Evolutionary conservation across 371 early-diverging fungal species (phyloP), one percentile per base, ranked within the genome.

Genomic region (Rhizopus stolonifer): DNA sequence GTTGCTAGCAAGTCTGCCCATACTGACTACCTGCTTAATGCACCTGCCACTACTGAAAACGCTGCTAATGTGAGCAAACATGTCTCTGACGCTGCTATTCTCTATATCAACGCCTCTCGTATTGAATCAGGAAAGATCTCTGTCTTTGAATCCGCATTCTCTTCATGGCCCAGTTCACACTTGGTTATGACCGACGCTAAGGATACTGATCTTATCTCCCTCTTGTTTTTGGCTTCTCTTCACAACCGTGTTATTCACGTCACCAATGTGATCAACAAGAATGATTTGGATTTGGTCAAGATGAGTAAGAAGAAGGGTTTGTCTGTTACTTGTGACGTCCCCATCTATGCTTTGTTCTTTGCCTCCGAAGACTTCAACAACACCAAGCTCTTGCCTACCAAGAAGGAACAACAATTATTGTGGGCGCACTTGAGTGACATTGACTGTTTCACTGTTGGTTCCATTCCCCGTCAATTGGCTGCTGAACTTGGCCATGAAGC

Each of bases 401-500:
- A 70, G 53, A 61, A 64, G 4, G 83, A 86, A 24, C 84, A 87
- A 51, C 74, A 81, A 22, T 79, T 83, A 7, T 68, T 95, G 51
- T 95, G 95, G 96, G 79, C 73, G 52, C 81, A 89, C 34, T 55
- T 97, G 48, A 65, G 79, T 14, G 71, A 74, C 39, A 86, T 97
- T 62, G 98, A 97, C 72, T 94, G 94, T 64, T 92, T 97, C 82
- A 81, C 92, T 21, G 63, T 93, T 15, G 94, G 94, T 15, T 50
- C 79, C 11, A 59, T 86, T 21, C 89, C 91, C 17, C 79, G 79
- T 54, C 69, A 73, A 48, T 59, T 88, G 24, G 83, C 83, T 43
- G 61, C 58, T 43, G 80, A 79, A 36, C 60, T 79, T 31, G 77
- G 77, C n/a, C 67, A 66, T 14, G 59, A 70, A 19, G 70, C 59